Base-by-base conservation (phyloP, 805 yeast species). In the Kodamaea restingae region DNA sequence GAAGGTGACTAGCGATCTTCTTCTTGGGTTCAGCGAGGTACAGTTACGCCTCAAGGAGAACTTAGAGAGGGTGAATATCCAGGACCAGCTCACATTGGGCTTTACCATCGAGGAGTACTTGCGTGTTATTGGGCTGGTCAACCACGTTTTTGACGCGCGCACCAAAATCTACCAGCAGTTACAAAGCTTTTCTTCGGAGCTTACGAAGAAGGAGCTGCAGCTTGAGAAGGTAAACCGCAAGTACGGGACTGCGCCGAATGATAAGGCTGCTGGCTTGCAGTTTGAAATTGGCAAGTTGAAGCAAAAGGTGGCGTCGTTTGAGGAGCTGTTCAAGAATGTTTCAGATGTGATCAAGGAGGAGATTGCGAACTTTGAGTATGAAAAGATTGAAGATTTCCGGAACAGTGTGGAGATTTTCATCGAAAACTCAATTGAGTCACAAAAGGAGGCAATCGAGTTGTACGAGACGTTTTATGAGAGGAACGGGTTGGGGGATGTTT, bases 351-450 rank as follows among this genome's bases (percentile, higher is more conserved):
- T 91, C 39, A 83, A 78, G 54, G 57, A 60, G 29, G 96, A 93
- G 51, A 61, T 91, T 18, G 72, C 67, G 12, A 67, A 61, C 25
- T 87, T 90, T 55, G 95, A 88, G 55, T 65, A 69, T 32, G 91
- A 84, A 41, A 84, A 81, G 51, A 74, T 87, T 25, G 79, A 76
- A 27, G 98, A 90, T 51, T 88, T 91, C 61, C 76, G 96, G 55
- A 85, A 85, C 52, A 77, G 88, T 45, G 85, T 91, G 38, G 98
- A 93, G 61, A 82, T 91, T 9, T 90, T 81, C 52, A 75, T 95
- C 56, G 98, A 93, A 60, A 79, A 93, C 38, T 76, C 93, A 17
- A 84, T 90, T 39, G 98, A 93, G 61, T 74, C 88, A 22, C 98
- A 93, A 61, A 93, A 93, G 63, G 96, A 88, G 58, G 80, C 84